A percentile compares a stretch with the other conserved stretches of the same genome.
phyloP scores from a whole-genome alignment of 352 stramenopile genomes.

The Albugo candida region DNA sequence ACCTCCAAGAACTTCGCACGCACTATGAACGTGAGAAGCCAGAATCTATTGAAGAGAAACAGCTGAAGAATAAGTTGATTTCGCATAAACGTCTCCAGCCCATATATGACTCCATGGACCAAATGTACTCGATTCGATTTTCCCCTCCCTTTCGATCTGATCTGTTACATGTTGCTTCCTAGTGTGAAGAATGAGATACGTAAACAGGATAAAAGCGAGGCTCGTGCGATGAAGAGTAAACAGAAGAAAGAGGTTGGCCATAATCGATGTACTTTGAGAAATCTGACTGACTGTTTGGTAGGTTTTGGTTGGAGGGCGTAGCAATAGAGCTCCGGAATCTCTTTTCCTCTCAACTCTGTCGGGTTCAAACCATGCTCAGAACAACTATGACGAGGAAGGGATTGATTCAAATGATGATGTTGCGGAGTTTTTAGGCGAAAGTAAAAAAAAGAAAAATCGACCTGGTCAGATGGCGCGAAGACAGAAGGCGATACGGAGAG shows the following conservation, averaged over 20 bases:
- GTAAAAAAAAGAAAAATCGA: conserved; percentile 74
- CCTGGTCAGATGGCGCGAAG: conserved; percentile 53
- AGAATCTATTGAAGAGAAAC: conserved; percentile 5
- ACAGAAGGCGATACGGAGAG: conserved; percentile 53
- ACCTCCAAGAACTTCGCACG: neutral
- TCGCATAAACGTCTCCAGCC: conserved; percentile 49
- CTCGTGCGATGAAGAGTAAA: conserved; percentile 26
- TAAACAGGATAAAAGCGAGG: conserved; percentile 30
- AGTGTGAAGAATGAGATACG: conserved; percentile 30
- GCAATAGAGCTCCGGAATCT: conserved; percentile 25
- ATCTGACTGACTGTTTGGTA: too few species aligned
- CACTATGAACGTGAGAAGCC: conserved; percentile 4
- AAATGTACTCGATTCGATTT: conserved; percentile 7
- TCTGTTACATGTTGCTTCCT: neutral
- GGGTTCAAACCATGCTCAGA: neutral
- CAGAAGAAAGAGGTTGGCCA: conserved; percentile 12
- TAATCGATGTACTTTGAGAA: too few species aligned
- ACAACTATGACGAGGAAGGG: conserved; percentile 13
- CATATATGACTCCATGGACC: conserved; percentile 30
- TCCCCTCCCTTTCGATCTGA: conserved; percentile 1
- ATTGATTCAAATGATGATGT: conserved; percentile 48
- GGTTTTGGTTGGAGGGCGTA: conserved; percentile 37
- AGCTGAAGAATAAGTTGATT: too few species aligned
- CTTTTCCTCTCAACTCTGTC: conserved; percentile 65
- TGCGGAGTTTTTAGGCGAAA: conserved; percentile 67